Conservation (phyloP, 768 basidiomycete species). For the Lactarius indigo region DNA sequence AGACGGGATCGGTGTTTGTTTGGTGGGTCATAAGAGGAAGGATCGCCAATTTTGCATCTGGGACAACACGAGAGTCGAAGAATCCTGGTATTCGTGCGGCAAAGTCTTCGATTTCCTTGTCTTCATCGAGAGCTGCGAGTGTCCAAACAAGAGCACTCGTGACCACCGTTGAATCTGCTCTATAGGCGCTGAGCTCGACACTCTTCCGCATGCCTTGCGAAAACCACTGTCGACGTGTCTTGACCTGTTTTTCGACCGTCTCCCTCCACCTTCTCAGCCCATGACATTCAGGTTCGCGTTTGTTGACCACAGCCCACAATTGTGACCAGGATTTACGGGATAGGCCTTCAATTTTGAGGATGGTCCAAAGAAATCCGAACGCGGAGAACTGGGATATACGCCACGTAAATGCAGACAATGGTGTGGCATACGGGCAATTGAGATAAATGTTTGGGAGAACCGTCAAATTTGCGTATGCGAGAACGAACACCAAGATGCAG, state of each 20-base stretch:
- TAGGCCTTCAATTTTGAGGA: neutral
- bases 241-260: neutral
- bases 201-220: too few species aligned
- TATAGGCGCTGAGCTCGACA: too few species aligned
- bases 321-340: neutral
- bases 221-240: neutral
- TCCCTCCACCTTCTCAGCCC: neutral
- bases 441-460: neutral
- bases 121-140: too few species aligned
- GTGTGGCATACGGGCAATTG: neutral
- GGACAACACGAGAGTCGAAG: neutral
- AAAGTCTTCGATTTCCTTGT: neutral
- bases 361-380: neutral
- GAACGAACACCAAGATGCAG: neutral
- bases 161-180: too few species aligned
- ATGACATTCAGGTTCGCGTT: neutral
- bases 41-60: neutral
- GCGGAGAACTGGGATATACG: neutral
- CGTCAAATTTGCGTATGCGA: neutral
- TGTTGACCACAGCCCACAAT: neutral
- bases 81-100: neutral
- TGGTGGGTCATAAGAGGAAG: neutral
- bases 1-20: neutral
- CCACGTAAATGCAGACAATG: neutral
- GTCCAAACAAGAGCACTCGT: too few species aligned